phyloP scores from a whole-genome alignment of 2,329 filamentous ascomycete genomes.

The Aspergillus nomiae region DNA sequence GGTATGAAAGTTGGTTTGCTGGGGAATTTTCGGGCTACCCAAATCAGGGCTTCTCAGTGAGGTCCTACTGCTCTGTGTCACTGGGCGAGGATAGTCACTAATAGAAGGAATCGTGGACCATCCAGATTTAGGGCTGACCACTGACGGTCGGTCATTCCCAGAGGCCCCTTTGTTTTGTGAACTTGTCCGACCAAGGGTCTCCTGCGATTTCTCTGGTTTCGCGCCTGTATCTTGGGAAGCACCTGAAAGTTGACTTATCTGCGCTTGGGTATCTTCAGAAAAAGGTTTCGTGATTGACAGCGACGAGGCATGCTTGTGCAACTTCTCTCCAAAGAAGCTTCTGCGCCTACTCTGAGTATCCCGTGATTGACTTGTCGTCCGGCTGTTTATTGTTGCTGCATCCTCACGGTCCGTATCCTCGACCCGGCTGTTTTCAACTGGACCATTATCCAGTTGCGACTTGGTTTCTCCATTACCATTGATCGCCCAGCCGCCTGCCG shows the following conservation, averaged over 20 bases:
- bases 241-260: slow-evolving; percentile 26
- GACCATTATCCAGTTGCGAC: slow-evolving; percentile 24
- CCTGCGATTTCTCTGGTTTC: slow-evolving; percentile 32
- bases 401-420: slow-evolving; percentile 36
- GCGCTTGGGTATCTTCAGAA: slow-evolving; percentile 28
- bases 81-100: slow-evolving; percentile 36
- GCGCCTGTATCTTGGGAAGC: slow-evolving; percentile 29
- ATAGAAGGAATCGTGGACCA: slow-evolving; percentile 39
- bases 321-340: slow-evolving; percentile 43
- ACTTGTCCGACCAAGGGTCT: slow-evolving; percentile 30
- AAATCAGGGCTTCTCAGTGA: slow-evolving; percentile 22
- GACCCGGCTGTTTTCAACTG: slow-evolving; percentile 7
- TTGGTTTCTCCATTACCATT: slow-evolving; percentile 34
- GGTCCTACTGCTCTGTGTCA: slow-evolving; percentile 31
- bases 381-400: slow-evolving; percentile 40
- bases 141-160: slow-evolving; percentile 20
- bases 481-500: slow-evolving; percentile 37
- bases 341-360: slow-evolving; percentile 40
- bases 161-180: slow-evolving; percentile 29
- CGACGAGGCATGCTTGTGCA: slow-evolving; percentile 35
- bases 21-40: slow-evolving; percentile 29
- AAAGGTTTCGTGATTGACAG: slow-evolving; percentile 28
- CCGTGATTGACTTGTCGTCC: slow-evolving; percentile 37
- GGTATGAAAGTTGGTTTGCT: slow-evolving; percentile 42
- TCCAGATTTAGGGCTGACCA: slow-evolving; percentile 27